Evolutionary conservation across 495 filamentous ascomycete species (phyloP), one percentile per base, ranked within the genome.

Genomic region (Tuber microsphaerosporum): DNA sequence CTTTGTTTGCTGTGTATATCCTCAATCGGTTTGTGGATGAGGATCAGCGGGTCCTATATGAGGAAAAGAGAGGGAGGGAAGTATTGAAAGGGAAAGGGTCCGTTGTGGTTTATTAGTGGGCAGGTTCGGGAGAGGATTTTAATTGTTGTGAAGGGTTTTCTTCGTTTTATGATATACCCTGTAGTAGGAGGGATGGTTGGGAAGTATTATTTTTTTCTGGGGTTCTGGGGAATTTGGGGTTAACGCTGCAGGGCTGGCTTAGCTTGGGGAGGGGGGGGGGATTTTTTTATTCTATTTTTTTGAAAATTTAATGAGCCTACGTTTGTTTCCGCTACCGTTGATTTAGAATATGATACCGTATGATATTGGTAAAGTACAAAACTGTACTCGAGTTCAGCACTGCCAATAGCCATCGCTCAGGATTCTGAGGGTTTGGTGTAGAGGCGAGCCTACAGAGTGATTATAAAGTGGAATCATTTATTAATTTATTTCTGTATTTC

Each of bases 1-100:
- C n/a, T 34, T 34, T 34, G 56, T 65, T 65, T 65, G 56, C 56
- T 65, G 56, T 65, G 26, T 61, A 61, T 61, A 61, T 34, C 56
- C 26, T 34, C 56, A 65, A 31, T 17, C 17, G 26, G 56, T 17
- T 65, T 65, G 5, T 65, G 26, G 56, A 65, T 31, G 56, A 34
- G 56, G 26, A 34, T 34, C 26, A 34, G 56, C 26, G 14, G 26
- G 26, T 34, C 16, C 4, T 34, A 65, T 17, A 6, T 7, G 26
- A 14, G 45, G 26, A 31, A 16, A 19, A 65, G 56, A 31, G 51
- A 34, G 26, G 26, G 56, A 26, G 56, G 56, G 56, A 14, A 65
- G 48, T 56, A 56, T 26, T 8, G 45, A 19, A 34, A 26, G 56
- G 14, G 14, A 34, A 65, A 34, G 14, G 26, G 14, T 65, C 31